Evolutionary conservation across 2,329 filamentous ascomycete genomes (phyloP).

Genomic region (Diaporthe capsici): DNA sequence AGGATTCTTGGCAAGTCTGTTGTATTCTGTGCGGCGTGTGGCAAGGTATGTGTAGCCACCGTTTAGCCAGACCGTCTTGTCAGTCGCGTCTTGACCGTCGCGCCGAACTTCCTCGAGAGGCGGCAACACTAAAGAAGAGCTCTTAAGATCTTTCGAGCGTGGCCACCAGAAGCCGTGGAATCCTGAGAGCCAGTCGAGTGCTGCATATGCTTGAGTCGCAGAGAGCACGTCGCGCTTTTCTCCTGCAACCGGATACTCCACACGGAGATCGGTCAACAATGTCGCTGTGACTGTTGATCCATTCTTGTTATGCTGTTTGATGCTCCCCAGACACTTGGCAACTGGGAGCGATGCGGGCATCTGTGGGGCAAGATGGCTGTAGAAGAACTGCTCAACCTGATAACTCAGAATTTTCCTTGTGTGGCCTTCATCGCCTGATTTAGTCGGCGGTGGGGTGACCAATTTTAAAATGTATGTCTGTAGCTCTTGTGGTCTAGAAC

Average conservation of each 20-base stretch:
- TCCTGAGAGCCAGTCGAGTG: constrained; percentile 72
- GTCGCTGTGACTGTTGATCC: constrained; percentile 61
- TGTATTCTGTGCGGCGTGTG: constrained; percentile 71
- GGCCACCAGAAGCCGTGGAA: constrained; percentile 72
- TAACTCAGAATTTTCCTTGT: constrained; percentile 77
- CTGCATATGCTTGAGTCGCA: constrained; percentile 62
- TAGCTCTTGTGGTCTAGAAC: constrained; percentile 46
- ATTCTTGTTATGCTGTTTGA: constrained; percentile 47
- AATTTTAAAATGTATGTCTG: constrained; percentile 69
- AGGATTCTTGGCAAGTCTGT: constrained; percentile 54
- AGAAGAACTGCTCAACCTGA: constrained; percentile 77
- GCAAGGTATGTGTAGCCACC: constrained; percentile 79
- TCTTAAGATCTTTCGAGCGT: constrained; percentile 48
- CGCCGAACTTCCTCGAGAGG: constrained; percentile 65
- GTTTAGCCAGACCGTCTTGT: constrained; percentile 68
- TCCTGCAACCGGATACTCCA: constrained; percentile 68
- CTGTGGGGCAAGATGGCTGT: constrained; percentile 66
- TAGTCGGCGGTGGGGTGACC: constrained; percentile 51
- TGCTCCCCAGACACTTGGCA: constrained; percentile 65
- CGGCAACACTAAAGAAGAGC: constrained; percentile 59
- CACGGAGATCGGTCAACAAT: constrained; percentile 69
- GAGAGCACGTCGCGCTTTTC: constrained; percentile 65
- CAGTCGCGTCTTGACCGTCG: constrained; percentile 36
- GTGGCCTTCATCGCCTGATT: constrained; percentile 70
- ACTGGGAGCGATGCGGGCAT: constrained; percentile 61